These are phyloP conservation scores for Erysimum cheiri DNA, from an alignment of 441 rosid species.

Conservation along the genomic window DNA sequence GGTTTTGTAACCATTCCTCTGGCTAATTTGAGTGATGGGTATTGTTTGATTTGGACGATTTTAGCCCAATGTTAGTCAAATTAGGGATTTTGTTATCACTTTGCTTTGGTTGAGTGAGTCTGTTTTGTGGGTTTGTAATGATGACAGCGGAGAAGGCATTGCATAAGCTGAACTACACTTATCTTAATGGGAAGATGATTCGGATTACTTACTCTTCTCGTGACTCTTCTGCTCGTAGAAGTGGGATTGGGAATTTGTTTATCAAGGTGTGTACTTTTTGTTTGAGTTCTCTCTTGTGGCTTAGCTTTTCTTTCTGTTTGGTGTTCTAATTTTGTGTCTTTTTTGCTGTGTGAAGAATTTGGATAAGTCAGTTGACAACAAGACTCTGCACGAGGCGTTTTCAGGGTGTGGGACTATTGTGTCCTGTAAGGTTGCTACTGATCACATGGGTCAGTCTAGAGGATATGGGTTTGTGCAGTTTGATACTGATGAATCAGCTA, in stretches of 20 bases:
- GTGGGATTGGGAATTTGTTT: slow-evolving; percentile 65
- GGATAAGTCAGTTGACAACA: slow-evolving; percentile 66
- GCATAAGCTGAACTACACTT: slow-evolving; percentile 50
- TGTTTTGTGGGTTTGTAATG: slow-evolving; percentile 9
- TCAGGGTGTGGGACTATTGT: slow-evolving; percentile 53
- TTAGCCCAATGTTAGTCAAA: background rate
- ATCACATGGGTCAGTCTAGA: slow-evolving; percentile 53
- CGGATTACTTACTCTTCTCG: slow-evolving; percentile 64
- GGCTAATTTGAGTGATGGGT: slow-evolving; percentile 24
- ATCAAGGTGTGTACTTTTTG: slow-evolving; percentile 51
- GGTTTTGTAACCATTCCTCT: background rate
- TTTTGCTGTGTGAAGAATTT: slow-evolving; percentile 48
- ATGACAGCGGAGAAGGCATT: slow-evolving; percentile 53
- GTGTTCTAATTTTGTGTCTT: slow-evolving; percentile 7
- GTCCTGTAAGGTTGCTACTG: slow-evolving; percentile 62
- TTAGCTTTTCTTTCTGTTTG: background rate
- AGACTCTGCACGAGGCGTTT: slow-evolving; percentile 57
- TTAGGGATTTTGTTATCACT: background rate
- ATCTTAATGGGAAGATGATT: slow-evolving; percentile 56
- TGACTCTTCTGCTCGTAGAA: slow-evolving; percentile 59
- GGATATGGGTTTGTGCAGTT: slow-evolving; percentile 63
- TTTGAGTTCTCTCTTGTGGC: background rate
- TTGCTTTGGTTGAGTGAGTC: slow-evolving; percentile 13
- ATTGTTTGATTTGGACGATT: slow-evolving; percentile 3
- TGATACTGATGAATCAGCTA: slow-evolving; percentile 57